Evolutionary conservation across 2,329 filamentous ascomycete species (phyloP).

Genomic region (Macroventuria anomochaeta): DNA sequence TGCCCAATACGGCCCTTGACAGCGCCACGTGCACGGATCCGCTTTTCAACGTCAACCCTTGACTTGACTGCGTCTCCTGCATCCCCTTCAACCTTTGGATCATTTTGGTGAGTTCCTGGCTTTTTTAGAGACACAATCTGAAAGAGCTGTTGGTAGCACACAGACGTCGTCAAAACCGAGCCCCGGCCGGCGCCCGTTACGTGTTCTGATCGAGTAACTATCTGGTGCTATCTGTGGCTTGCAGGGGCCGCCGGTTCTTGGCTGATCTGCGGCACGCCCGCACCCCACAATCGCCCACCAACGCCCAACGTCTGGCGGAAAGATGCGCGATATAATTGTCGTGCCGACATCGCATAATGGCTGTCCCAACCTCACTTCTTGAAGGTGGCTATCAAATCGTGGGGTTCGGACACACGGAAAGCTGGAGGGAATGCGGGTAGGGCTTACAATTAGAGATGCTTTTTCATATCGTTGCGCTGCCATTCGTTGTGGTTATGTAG

Average conservation of each 20-base stretch:
- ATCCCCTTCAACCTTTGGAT: not conserved
- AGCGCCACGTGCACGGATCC: constrained; percentile 33
- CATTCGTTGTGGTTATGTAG: constrained; percentile 21
- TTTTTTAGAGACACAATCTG: not conserved
- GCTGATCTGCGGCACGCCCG: constrained; percentile 31
- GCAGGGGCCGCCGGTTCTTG: constrained; percentile 30
- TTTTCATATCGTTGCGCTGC: constrained; percentile 21
- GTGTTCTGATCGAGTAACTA: constrained; percentile 41
- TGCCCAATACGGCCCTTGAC: constrained; percentile 34
- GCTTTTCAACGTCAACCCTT: constrained; percentile 13
- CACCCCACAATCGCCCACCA: constrained; percentile 32
- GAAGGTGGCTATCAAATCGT: constrained; percentile 22
- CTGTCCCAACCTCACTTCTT: constrained; percentile 24
- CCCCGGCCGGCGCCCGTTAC: constrained; percentile 39
- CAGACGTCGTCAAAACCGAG: constrained; percentile 8
- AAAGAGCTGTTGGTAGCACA: constrained; percentile 10
- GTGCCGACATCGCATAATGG: constrained; percentile 44
- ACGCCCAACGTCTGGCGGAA: constrained; percentile 30
- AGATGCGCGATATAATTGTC: constrained; percentile 28
- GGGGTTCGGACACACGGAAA: constrained; percentile 30
- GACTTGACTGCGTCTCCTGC: constrained; percentile 1
- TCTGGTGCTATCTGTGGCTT: constrained; percentile 36
- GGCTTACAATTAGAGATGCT: constrained; percentile 9
- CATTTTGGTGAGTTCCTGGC: not conserved
- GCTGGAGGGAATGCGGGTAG: constrained; percentile 7